A percentile compares a stretch with the other conserved stretches of the same genome.
phyloP scores from a whole-genome alignment of 495 filamentous ascomycete genomes.

The Podospora pseudocomata region DNA sequence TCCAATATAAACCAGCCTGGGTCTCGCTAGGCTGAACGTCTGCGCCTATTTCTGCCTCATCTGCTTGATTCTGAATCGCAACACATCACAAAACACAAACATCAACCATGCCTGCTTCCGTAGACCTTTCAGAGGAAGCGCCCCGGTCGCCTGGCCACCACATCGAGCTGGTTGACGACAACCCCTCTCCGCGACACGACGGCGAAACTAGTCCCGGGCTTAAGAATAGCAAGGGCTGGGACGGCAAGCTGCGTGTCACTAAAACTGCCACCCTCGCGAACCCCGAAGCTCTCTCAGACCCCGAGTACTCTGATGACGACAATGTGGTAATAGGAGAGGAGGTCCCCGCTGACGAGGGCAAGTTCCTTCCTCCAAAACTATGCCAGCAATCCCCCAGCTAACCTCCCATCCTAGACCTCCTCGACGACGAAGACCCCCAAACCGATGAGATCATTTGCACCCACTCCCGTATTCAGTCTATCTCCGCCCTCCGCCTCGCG shows the following conservation, averaged over 20 bases:
- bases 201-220: conserved; percentile 41
- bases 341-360: conserved; percentile 73
- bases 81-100: neutral
- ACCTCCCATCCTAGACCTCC: conserved; percentile 41
- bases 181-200: conserved; percentile 39
- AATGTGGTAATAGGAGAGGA: conserved; percentile 71
- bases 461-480: conserved; percentile 76
- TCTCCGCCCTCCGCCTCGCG: conserved; percentile 72
- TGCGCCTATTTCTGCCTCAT: neutral
- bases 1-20: conserved; percentile 1
- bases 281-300: conserved; percentile 73
- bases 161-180: conserved; percentile 42
- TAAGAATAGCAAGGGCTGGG: conserved; percentile 77
- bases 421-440: conserved; percentile 49
- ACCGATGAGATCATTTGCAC: conserved; percentile 84
- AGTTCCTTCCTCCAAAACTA: conserved; percentile 38
- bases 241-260: conserved; percentile 79
- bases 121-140: conserved; percentile 32
- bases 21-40: neutral
- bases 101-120: conserved; percentile 34
- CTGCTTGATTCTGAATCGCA: neutral
- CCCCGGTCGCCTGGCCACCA: conserved; percentile 34
- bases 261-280: conserved; percentile 62
- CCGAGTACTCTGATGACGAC: conserved; percentile 77
- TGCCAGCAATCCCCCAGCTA: neutral